Evolutionary conservation across 2,329 filamentous ascomycete genomes (phyloP).

Genomic region (Capronia coronata): DNA sequence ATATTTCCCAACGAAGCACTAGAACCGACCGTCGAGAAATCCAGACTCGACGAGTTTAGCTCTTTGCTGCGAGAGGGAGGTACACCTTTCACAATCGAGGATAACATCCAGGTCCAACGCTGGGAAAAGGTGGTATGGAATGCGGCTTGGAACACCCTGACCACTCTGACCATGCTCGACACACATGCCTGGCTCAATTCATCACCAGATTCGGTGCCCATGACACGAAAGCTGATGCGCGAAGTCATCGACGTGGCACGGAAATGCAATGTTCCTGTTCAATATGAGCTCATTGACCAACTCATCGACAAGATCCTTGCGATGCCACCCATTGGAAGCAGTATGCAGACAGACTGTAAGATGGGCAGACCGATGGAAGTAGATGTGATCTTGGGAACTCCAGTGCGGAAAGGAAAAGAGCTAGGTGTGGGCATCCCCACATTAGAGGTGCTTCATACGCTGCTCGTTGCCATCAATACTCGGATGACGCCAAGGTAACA

Average conservation of each 20-base stretch:
- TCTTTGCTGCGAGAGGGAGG: conserved; percentile 38
- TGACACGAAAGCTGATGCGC: conserved; percentile 38
- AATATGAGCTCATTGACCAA: conserved; percentile 35
- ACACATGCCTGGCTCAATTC: conserved; percentile 40
- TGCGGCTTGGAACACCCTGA: conserved; percentile 39
- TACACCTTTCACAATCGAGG: conserved; percentile 35
- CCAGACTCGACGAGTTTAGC: conserved; percentile 39
- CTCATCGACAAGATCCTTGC: conserved; percentile 37
- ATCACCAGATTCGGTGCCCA: conserved; percentile 35
- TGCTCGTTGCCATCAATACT: conserved; percentile 23
- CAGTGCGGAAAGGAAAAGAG: conserved; percentile 37
- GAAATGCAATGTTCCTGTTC: conserved; percentile 36
- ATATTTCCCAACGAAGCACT: conserved; percentile 41
- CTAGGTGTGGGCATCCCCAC: conserved; percentile 37
- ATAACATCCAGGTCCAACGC: conserved; percentile 35
- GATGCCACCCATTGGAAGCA: conserved; percentile 39
- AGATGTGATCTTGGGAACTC: conserved; percentile 43
- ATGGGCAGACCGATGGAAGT: conserved; percentile 41
- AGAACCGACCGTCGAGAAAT: conserved; percentile 32
- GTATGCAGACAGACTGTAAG: conserved; percentile 43
- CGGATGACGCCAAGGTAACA: conserved; percentile 13
- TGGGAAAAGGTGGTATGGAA: conserved; percentile 43
- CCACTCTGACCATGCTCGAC: conserved; percentile 39
- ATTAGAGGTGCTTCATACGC: conserved; percentile 36
- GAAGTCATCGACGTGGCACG: conserved; percentile 41